Evolutionary conservation across 1,284 basidiomycete genomes (phyloP), one percentile per base, ranked within the genome.

Genomic region (Microbotryum violaceum): DNA sequence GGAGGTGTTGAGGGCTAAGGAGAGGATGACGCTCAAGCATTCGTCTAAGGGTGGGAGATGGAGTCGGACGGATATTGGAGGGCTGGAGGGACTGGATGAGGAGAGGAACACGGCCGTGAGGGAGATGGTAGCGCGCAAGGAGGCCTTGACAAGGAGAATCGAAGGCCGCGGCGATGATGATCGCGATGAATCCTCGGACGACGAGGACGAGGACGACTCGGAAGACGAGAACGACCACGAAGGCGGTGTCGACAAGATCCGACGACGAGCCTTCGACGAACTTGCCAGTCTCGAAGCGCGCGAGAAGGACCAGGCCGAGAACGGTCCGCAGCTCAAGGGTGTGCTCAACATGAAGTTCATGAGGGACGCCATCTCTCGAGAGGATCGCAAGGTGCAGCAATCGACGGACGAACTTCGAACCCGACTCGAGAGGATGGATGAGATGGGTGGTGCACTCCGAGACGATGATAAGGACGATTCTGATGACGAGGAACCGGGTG

Each of bases 301-400:
- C 57, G 64, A 69, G 50, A 64, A 57, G 10, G 65, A 59, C 4
- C 56, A 50, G 7, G 56, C 56, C 20, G 64, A 57, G 23, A 53
- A 58, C 16, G 73, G 64, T 65, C 81, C 82, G 70, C 78, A 79
- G 61, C 85, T 85, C 73, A 83, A 85, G 71, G 79, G 79, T 18
- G 81, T 94, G 14, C 87, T 92, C 75, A 81, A 83, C 69, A 93
- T 96, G 91, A 92, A 92, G 77, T 96, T 96, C 76, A 96, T 96
- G 92, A 85, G 87, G 74, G 87, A 91, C 63, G 91, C 89, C 0
- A 84, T 86, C 77, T 83, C 83, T 16, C 80, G 88, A 67, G 81
- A 85, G 61, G 79, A 83, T 70, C 78, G 75, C 18, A 80, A 79
- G 56, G 82, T 82, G 0, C 79, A 84, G 61, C 80, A 79, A 60